Conservation (phyloP, 805 yeast species). For the Yueomyces sp. region DNA sequence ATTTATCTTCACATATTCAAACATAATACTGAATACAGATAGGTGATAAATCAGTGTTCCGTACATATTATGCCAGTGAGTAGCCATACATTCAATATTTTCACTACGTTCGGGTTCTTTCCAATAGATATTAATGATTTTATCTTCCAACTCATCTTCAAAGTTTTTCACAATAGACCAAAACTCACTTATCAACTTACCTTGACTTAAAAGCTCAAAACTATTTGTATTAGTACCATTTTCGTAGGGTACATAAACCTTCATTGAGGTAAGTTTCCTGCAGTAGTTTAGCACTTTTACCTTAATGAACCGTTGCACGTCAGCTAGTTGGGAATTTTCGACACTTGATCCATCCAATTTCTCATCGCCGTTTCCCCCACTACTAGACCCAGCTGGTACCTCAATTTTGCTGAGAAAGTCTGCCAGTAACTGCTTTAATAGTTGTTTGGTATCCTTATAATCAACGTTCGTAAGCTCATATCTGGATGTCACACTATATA, state of each 20-base stretch:
- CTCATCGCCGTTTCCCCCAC: too few relatives aligned
- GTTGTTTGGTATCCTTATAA: too few relatives aligned
- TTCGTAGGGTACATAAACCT: background rate
- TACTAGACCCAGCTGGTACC: too few relatives aligned
- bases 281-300: too few relatives aligned
- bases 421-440: too few relatives aligned
- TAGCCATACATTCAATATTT: background rate
- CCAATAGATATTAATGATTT: background rate
- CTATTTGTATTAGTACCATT: background rate
- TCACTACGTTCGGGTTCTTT: background rate
- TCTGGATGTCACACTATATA: too few relatives aligned
- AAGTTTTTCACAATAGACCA: background rate
- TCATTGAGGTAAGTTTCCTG: background rate
- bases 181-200: background rate
- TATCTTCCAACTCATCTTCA: background rate
- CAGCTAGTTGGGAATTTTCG: too few relatives aligned
- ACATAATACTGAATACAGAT: background rate
- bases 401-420: too few relatives aligned
- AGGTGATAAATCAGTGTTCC: background rate
- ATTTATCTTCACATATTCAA: background rate
- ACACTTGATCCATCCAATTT: too few relatives aligned
- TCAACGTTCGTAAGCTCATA: too few relatives aligned
- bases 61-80: background rate
- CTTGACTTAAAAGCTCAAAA: background rate
- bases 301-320: too few relatives aligned